Evolutionary conservation across 495 filamentous ascomycete genomes (phyloP).

Genomic region (Xeromyces bisporus): DNA sequence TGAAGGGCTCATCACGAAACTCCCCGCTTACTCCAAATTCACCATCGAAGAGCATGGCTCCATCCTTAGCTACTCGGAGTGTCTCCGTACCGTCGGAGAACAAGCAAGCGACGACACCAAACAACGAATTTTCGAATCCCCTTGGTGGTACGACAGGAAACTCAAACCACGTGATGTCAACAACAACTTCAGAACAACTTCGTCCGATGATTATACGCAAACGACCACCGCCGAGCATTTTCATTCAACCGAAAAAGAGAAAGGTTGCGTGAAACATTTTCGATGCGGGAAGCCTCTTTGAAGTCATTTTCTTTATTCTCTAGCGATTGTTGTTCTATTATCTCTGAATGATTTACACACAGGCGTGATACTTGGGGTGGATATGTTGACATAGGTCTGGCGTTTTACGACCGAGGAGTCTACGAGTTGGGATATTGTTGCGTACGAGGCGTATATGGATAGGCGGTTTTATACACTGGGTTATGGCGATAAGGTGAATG

Average conservation of each 20-base stretch:
- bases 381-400: no score
- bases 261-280: conserved; percentile 11
- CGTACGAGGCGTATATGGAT: no score
- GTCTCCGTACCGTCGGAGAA: not conserved
- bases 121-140: not conserved
- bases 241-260: conserved; percentile 25
- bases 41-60: not conserved
- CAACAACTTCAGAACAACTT: conserved; percentile 4
- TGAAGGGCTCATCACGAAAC: conserved; percentile 1
- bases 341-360: no score
- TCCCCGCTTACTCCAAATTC: not conserved
- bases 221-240: conserved; percentile 18
- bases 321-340: no score
- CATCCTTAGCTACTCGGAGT: not conserved
- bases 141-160: not conserved
- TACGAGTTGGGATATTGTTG: no score
- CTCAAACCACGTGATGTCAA: conserved; percentile 1
- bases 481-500: no score
- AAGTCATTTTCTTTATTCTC: no score
- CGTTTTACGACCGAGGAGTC: no score
- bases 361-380: no score
- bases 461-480: no score
- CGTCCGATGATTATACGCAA: conserved; percentile 15
- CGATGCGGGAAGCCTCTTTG: no score
- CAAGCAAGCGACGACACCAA: not conserved